These are phyloP conservation scores for Sanghuangporus baumii DNA, from an alignment of 1,284 basidiomycete species.

Conservation along the genomic window DNA sequence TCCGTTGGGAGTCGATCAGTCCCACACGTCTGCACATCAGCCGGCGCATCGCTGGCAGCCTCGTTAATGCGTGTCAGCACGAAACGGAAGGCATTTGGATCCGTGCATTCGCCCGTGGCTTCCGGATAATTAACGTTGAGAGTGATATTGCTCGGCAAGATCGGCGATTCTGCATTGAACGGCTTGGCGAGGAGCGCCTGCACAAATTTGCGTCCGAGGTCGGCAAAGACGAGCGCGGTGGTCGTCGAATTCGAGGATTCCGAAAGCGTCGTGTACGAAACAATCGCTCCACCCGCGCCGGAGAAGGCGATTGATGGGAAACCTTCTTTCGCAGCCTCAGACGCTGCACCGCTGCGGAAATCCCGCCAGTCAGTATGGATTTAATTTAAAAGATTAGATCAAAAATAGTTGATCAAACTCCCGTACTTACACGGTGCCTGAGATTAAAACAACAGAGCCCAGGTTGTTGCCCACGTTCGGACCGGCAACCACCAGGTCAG, in stretches of 20 bases:
- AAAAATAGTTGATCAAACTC: neutral
- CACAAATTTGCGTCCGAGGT: constrained; percentile 37
- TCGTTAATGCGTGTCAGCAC: constrained; percentile 38
- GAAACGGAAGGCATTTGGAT: constrained; percentile 35
- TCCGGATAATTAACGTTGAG: constrained; percentile 49
- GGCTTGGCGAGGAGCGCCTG: constrained; percentile 30
- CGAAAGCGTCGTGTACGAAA: constrained; percentile 43
- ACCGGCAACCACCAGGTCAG: constrained; percentile 48
- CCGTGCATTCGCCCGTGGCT: constrained; percentile 32
- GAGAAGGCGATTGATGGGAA: constrained; percentile 48
- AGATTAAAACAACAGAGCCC: constrained; percentile 29
- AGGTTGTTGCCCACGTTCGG: constrained; percentile 46
- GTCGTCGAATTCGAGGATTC: constrained; percentile 30
- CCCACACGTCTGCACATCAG: constrained; percentile 39
- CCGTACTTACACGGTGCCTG: constrained; percentile 42
- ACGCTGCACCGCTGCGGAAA: constrained; percentile 39
- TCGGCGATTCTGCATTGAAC: constrained; percentile 22
- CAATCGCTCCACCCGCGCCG: constrained; percentile 34
- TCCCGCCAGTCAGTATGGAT: neutral
- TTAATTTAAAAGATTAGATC: neutral
- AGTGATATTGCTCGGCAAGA: constrained; percentile 36
- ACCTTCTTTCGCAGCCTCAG: constrained; percentile 40
- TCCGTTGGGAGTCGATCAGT: constrained; percentile 35
- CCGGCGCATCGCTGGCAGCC: neutral
- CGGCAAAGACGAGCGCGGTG: constrained; percentile 38